Base-by-base conservation (phyloP, 805 yeast genomes). In the Sungouiozyma intestinalis region DNA sequence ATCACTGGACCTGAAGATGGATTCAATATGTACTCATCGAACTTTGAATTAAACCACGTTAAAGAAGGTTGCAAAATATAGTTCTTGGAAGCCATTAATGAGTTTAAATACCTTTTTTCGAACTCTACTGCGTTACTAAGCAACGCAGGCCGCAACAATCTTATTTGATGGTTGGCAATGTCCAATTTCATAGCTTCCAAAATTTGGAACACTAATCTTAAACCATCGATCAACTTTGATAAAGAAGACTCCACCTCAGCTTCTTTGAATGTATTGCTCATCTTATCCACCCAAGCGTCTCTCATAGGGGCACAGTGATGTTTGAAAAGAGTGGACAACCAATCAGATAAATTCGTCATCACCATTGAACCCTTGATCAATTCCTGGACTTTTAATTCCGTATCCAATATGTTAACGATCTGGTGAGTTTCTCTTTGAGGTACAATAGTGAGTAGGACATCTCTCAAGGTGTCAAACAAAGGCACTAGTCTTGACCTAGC, bases 221-320 rank as follows among this genome's bases (percentile, higher is more conserved):
- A 65, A 1, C 94, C 96, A 29, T 78, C 85, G 24, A 85, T 82
- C 34, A 87, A 66, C 47, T 70, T 68, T 4, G 64, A 47, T 3
- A 72, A 60, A n/a, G 76, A 67, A 43, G 65, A 62, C 29, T 68
- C 68, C n/a, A 54, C 49, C 45, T 68, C 68, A 14, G 69, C 69
- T 40, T 58, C 56, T 37, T 54, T 69, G 53, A 84, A 77, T 51
- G 73, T 73, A 11, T 58, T 52, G 38, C 76, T 75, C 92, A 88
- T 85, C 52, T 81, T 85, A 51, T 77, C 84, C 32, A 88, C 94
- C 87, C 92, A 81, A 34, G 76, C 65, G 62, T 85, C 95, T 58
- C 97, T 74, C 94, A 86, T 86, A 47, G 97, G 97, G 5, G 96
- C 95, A 64, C 96, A 87, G 59, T 85, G 95, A 40, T 80, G 77